phyloP scores from a whole-genome alignment of 1,284 basidiomycete genomes.

The Apiotrichum siamense region DNA sequence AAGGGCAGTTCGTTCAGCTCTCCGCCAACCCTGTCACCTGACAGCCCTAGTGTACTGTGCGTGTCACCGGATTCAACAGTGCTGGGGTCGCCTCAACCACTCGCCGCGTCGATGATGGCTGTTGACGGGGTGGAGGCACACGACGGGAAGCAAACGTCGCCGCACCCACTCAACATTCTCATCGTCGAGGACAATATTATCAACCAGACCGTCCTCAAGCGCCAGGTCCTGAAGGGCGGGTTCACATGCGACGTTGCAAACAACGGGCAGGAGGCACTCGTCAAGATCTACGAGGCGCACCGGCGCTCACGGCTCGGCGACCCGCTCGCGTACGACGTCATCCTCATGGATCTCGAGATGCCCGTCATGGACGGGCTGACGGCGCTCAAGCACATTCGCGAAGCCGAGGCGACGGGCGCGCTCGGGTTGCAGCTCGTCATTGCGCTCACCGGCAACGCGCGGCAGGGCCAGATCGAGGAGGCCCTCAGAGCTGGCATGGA shows the following conservation, averaged over 20 bases:
- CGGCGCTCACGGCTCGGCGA: not conserved
- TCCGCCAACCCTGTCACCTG: too few relatives aligned
- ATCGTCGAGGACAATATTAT: slow-evolving; percentile 48
- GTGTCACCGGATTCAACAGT: too few relatives aligned
- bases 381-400: slow-evolving; percentile 33
- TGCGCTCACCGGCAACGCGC: slow-evolving; percentile 42
- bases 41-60: too few relatives aligned
- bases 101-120: too few relatives aligned
- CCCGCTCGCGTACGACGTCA: slow-evolving; percentile 12
- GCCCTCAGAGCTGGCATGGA: slow-evolving; percentile 28
- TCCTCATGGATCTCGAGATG: slow-evolving; percentile 33
- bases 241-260: slow-evolving; percentile 40
- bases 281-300: not conserved
- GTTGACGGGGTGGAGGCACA: too few relatives aligned
- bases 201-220: slow-evolving; percentile 47
- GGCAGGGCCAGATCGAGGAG: slow-evolving; percentile 35
- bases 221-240: slow-evolving; percentile 42
- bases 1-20: too few relatives aligned
- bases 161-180: slow-evolving; percentile 16
- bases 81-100: too few relatives aligned
- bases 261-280: slow-evolving; percentile 43
- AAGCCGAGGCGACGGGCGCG: slow-evolving; percentile 29
- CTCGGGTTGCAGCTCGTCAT: slow-evolving; percentile 29
- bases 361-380: slow-evolving; percentile 46
- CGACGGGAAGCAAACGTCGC: too few relatives aligned